Conservation (phyloP, 768 basidiomycete genomes). For the Termitomyces sp. region DNA sequence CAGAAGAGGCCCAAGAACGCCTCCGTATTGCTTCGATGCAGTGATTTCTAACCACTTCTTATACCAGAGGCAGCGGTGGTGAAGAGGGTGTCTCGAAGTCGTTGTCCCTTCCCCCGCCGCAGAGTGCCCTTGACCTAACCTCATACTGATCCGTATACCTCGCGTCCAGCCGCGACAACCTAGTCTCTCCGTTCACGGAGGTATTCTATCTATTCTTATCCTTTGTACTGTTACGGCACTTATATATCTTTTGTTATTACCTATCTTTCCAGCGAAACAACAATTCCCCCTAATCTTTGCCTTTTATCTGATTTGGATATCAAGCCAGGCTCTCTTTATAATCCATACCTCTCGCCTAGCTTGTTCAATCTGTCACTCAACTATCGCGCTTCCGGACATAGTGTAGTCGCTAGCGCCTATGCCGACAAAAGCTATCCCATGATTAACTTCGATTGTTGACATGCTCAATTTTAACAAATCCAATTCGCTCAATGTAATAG, state of each 20-base stretch:
- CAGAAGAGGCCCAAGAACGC: conserved; percentile 40
- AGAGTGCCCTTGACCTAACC: neutral
- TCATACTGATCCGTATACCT: neutral
- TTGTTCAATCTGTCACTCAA: neutral
- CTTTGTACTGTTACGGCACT: neutral
- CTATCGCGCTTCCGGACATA: conserved; percentile 9
- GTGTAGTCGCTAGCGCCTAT: conserved; percentile 14
- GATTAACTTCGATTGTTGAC: neutral
- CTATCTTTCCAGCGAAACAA: neutral
- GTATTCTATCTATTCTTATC: neutral
- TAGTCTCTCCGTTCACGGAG: neutral
- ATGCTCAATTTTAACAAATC: too few relatives aligned
- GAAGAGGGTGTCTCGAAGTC: conserved; percentile 33
- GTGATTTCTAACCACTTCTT: conserved; percentile 39
- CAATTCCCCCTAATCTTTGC: neutral
- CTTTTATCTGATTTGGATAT: neutral
- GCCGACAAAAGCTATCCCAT: conserved; percentile 1
- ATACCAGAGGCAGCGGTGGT: conserved; percentile 21
- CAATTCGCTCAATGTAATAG: too few relatives aligned
- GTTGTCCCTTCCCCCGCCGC: conserved; percentile 36
- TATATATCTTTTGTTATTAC: neutral
- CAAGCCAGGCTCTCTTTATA: neutral
- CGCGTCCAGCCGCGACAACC: neutral
- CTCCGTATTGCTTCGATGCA: conserved; percentile 56
- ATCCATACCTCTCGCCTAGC: neutral